These are phyloP conservation scores for Cardiospermum halicacabum DNA, from an alignment of 345 rosid genomes.

Conservation along the genomic window DNA sequence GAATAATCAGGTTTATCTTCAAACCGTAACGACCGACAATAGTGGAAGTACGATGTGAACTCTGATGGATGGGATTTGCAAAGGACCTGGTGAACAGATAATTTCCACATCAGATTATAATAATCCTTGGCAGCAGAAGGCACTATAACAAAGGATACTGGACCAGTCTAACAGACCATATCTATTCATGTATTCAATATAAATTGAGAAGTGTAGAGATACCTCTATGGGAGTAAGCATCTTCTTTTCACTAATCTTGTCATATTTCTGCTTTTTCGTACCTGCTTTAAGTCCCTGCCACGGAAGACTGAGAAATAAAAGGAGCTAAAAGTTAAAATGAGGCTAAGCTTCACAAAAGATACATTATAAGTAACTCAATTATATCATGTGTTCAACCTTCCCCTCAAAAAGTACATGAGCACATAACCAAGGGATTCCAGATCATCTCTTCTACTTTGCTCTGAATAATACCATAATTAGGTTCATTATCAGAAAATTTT, in stretches of 20 bases:
- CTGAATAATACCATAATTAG: constrained; percentile 33
- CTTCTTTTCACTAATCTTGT: constrained; percentile 94
- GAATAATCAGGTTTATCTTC: constrained; percentile 98
- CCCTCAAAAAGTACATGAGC: constrained; percentile 92
- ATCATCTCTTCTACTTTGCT: constrained; percentile 99
- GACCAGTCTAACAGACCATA: background rate
- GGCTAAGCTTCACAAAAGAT: background rate
- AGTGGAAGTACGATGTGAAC: constrained; percentile 92
- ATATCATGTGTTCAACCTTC: constrained; percentile 67
- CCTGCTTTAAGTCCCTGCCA: constrained; percentile 98
- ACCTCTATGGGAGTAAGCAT: constrained; percentile 92
- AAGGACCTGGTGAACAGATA: constrained; percentile 49
- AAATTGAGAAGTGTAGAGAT: constrained; percentile 10
- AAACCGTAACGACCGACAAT: constrained; percentile 88
- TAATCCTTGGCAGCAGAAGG: background rate
- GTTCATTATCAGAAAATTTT: background rate
- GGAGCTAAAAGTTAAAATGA: constrained; percentile 12
- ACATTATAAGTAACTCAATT: constrained; percentile 5
- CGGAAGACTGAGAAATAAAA: constrained; percentile 63
- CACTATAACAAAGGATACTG: background rate
- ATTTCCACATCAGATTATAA: background rate
- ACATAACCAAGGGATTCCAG: constrained; percentile 98
- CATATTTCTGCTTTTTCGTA: constrained; percentile 96
- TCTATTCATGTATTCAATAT: background rate
- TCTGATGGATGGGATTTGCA: constrained; percentile 86